Evolutionary conservation across 306 rosid genomes (phyloP), one percentile per base, ranked within the genome.

Genomic region (Inga laurina): DNA sequence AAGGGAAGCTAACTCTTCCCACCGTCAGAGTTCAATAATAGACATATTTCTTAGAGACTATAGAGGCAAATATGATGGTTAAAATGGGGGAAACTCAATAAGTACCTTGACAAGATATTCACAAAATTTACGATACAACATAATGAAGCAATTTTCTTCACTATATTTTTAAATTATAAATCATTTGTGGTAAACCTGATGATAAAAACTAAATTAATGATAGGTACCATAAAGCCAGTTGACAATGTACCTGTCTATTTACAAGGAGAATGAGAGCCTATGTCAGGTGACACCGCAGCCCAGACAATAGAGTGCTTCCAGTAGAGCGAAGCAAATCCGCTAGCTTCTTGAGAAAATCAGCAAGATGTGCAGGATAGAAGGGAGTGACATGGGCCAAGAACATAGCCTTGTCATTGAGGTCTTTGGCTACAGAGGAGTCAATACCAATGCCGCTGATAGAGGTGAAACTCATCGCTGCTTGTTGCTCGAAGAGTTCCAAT

Each of bases 371-470:
- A 1, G 87, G 94, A 85, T 84, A 95, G 19, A 90, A 90, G 0
- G 92, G 89, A 27, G 94, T 86, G 80, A 95, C 90, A 45, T 95
- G 98, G 19, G 98, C 85, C 83, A 95, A 87, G 72, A 93, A 86
- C 89, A 82, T 79, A 34, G 95, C 94, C 41, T 87, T 87, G 10
- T 93, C 99, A 19, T 89, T 90, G 19, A 95, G 97, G 80, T 91
- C 94, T 82, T 92, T 92, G 51, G 98, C 91, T 0, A 93, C 93
- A 8, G 92, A 24, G 3, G 94, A 91, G 72, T 92, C 96, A 22
- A 52, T 88, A 18, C 81, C 89, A 34, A 92, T 86, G 80, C 99
- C 98, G 48, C 89, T 83, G 32, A 93, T 81, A 75, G 98, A 91
- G 81, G 90, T 82, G 90, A 92, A 92, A 64, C 85, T 90, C 75